phyloP scores from a whole-genome alignment of 1,284 basidiomycete genomes.

The Tilletia indica region DNA sequence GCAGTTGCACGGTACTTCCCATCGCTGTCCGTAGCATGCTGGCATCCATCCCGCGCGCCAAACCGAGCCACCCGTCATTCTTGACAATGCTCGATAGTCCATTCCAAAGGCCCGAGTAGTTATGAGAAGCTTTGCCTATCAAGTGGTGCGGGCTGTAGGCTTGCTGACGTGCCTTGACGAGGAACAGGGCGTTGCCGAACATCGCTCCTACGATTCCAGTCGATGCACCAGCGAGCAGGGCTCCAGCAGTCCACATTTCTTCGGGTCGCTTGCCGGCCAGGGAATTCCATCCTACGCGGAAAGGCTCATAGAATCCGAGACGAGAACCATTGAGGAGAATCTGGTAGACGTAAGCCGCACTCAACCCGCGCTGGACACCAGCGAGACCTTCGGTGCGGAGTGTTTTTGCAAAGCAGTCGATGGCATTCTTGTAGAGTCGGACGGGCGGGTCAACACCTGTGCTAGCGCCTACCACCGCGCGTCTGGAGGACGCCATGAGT shows the following conservation, averaged over 20 bases:
- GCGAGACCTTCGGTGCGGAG: constrained; percentile 84
- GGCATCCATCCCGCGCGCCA: constrained; percentile 86
- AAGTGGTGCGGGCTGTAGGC: constrained; percentile 70
- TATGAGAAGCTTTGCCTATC: constrained; percentile 89
- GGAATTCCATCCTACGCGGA: constrained; percentile 72
- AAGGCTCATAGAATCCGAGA: constrained; percentile 92
- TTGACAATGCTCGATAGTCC: constrained; percentile 77
- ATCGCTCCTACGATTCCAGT: constrained; percentile 87
- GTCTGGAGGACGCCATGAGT: constrained; percentile 27
- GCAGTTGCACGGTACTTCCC: constrained; percentile 92
- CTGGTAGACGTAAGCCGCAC: constrained; percentile 69
- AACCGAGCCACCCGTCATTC: constrained; percentile 74
- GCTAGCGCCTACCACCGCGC: constrained; percentile 12
- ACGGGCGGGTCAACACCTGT: constrained; percentile 10
- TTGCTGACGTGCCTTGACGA: constrained; percentile 97
- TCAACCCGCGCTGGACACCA: constrained; percentile 85
- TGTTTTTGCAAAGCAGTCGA: constrained; percentile 85
- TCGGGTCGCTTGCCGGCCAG: constrained; percentile 66
- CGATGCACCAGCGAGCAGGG: constrained; percentile 74
- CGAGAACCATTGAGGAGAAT: constrained; percentile 91
- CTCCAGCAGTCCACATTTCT: constrained; percentile 63
- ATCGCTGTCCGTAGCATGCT: constrained; percentile 89
- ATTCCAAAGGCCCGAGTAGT: constrained; percentile 79
- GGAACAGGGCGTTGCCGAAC: constrained; percentile 88
- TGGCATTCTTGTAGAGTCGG: constrained; percentile 74